Percentiles rank a stretch among this genome's conserved stretches.
phyloP scores from a whole-genome alignment of 1,284 basidiomycete species.

The Uromyces viciae-fabae region DNA sequence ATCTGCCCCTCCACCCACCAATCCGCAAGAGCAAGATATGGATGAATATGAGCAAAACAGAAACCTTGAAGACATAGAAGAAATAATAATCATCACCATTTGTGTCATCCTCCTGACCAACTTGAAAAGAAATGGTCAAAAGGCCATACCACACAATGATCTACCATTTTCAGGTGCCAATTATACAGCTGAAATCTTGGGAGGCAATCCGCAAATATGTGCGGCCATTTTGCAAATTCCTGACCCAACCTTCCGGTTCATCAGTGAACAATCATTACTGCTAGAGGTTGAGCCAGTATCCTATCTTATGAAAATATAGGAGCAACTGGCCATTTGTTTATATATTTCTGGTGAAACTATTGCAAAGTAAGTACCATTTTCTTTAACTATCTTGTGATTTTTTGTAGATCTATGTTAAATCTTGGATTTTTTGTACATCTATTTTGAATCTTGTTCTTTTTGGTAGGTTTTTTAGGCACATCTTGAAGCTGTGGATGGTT shows the following conservation, averaged over 20 bases:
- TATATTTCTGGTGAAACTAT: constrained; percentile 3
- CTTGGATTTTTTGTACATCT: too few relatives aligned
- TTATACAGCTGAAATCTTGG: neutral
- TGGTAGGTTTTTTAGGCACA: neutral
- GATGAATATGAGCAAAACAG: neutral
- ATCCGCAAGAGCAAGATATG: neutral
- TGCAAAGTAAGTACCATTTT: neutral
- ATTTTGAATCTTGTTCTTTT: too few relatives aligned
- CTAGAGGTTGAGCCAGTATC: neutral
- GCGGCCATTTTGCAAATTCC: neutral
- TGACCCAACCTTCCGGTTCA: neutral
- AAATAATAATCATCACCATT: neutral
- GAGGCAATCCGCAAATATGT: neutral
- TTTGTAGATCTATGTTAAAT: neutral
- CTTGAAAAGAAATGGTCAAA: neutral
- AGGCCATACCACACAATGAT: neutral
- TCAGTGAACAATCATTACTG: neutral
- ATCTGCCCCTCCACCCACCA: neutral
- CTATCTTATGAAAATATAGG: neutral
- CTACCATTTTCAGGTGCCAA: neutral
- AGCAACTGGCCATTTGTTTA: neutral
- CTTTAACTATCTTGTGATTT: neutral
- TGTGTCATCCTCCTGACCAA: neutral
- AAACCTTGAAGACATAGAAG: neutral
- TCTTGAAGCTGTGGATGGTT: neutral